Evolutionary conservation across 2,329 filamentous ascomycete species (phyloP).

Genomic region (Nigrospora osmanthi): DNA sequence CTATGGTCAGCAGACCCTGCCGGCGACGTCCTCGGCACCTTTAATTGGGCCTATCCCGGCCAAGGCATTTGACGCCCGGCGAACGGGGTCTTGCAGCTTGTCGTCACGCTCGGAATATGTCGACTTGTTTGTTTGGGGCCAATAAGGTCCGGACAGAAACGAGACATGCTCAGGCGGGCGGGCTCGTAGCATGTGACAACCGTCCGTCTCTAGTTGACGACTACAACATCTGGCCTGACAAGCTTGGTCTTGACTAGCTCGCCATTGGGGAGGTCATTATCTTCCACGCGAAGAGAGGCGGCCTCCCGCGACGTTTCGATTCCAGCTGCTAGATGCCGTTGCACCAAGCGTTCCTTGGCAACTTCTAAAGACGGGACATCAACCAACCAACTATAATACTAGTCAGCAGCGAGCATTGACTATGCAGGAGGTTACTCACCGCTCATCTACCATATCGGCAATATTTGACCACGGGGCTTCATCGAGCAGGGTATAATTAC

Average conservation of each 20-base stretch:
- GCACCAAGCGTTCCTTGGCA: constrained; percentile 13
- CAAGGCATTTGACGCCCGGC: constrained; percentile 4
- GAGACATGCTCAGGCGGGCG: too few relatives aligned
- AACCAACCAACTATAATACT: constrained; percentile 18
- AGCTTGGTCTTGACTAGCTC: constrained; percentile 15
- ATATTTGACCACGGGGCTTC: constrained; percentile 31
- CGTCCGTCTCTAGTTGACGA: constrained; percentile 11
- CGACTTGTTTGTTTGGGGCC: too few relatives aligned
- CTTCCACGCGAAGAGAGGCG: constrained; percentile 13
- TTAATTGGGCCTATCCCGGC: constrained; percentile 12
- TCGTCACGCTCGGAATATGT: too few relatives aligned
- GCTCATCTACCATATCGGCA: constrained; percentile 31
- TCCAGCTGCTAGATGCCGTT: constrained; percentile 16
- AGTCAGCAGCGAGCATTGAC: not conserved
- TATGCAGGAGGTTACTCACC: constrained; percentile 3
- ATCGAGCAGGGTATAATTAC: constrained; percentile 39
- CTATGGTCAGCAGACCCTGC: constrained; percentile 12
- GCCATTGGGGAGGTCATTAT: constrained; percentile 21
- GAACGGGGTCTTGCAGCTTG: not conserved
- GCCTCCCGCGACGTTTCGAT: constrained; percentile 17
- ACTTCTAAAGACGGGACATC: constrained; percentile 10
- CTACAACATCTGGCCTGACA: constrained; percentile 13
- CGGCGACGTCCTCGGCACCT: constrained; percentile 11
- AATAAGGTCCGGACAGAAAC: too few relatives aligned
- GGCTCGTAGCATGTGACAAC: too few relatives aligned